Percentiles rank a stretch among this genome's conserved stretches.
phyloP scores from a whole-genome alignment of 2,329 filamentous ascomycete genomes.

The Cryphonectria carpinicola region DNA sequence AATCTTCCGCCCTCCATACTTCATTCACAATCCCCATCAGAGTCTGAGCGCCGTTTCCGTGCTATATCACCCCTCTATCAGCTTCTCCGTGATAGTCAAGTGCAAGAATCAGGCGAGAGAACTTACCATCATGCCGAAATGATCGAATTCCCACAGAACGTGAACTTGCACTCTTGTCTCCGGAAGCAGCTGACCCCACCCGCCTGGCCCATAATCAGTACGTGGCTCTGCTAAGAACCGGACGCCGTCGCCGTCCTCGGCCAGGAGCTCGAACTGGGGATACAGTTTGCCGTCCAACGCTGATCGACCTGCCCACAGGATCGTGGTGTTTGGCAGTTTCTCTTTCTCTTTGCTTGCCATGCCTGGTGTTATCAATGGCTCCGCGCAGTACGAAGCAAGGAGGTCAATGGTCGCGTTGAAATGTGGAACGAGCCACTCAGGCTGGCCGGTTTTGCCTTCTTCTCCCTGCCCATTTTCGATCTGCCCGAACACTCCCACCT shows the following conservation, averaged over 20 bases:
- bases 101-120: background rate
- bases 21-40: background rate
- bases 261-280: constrained; percentile 1
- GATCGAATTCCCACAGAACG: background rate
- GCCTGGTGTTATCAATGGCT: background rate
- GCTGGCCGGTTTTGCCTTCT: background rate
- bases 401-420: constrained; percentile 14
- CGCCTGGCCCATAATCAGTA: constrained; percentile 8
- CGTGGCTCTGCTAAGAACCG: constrained; percentile 7
- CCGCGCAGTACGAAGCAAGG: constrained; percentile 4
- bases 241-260: constrained; percentile 10
- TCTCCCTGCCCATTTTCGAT: background rate
- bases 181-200: constrained; percentile 2
- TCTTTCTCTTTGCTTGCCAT: too few relatives aligned
- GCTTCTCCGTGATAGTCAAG: background rate
- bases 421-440: constrained; percentile 11
- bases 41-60: background rate
- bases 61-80: background rate
- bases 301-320: background rate
- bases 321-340: background rate
- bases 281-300: constrained; percentile 9
- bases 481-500: constrained; percentile 4
- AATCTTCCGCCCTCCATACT: background rate
- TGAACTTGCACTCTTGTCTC: background rate
- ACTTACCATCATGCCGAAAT: background rate